Conservation (phyloP, 345 rosid species). For the Rubroshorea leprosula region DNA sequence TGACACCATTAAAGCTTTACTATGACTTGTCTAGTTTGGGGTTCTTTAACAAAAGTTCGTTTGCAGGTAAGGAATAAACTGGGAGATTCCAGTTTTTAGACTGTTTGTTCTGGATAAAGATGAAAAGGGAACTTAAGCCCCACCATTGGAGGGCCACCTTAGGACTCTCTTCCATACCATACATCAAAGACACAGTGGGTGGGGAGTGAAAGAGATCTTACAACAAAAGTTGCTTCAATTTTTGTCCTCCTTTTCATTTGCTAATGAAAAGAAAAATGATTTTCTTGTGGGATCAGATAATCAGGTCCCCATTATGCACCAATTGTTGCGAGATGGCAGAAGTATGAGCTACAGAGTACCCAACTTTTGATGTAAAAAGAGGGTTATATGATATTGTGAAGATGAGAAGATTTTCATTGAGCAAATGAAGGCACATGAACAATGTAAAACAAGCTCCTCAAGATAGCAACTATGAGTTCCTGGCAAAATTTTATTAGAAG, state of each 20-base stretch:
- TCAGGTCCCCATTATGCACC: not conserved
- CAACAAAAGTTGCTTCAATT: slow-evolving; percentile 15
- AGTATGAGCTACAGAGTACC: not conserved
- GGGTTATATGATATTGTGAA: slow-evolving; percentile 2
- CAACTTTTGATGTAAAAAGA: not conserved
- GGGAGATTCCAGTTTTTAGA: not conserved
- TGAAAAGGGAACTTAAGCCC: slow-evolving; percentile 10
- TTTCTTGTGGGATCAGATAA: not conserved
- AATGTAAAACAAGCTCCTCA: slow-evolving; percentile 3
- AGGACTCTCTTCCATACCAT: not conserved
- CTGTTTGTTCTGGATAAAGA: not conserved
- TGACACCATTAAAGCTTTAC: not conserved
- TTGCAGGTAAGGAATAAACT: not conserved
- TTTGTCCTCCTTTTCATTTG: slow-evolving; percentile 8
- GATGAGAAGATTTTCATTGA: slow-evolving; percentile 12
- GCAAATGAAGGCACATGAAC: slow-evolving; percentile 11
- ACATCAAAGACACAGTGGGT: not conserved
- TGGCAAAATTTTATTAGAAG: slow-evolving; percentile 4
- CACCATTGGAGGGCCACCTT: slow-evolving; percentile 15
- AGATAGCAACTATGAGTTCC: not conserved
- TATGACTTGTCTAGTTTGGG: not conserved
- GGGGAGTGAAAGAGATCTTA: slow-evolving; percentile 8
- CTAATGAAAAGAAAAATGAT: slow-evolving; percentile 2
- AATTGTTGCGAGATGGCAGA: not conserved
- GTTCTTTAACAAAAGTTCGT: not conserved